Conservation (phyloP, 2,329 filamentous ascomycete genomes). For the Pestalotiopsis fici region DNA sequence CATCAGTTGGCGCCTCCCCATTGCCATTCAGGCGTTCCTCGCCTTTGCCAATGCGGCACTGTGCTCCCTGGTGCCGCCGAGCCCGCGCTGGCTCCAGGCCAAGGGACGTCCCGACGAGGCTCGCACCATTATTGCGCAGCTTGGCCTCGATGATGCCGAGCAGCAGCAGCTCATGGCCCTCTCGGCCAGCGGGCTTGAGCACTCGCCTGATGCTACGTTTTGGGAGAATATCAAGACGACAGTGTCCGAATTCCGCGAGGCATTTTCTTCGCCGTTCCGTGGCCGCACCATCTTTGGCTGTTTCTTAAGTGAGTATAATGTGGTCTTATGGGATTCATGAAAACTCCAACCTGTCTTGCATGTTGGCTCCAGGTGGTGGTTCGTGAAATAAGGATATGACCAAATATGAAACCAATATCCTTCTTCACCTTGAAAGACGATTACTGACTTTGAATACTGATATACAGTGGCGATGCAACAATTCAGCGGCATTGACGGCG, state of each 20-base stretch:
- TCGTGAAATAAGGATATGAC: no score
- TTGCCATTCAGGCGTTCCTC: constrained; percentile 39
- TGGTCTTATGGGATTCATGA: no score
- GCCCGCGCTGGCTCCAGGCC: constrained; percentile 57
- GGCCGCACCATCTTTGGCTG: constrained; percentile 51
- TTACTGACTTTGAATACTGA: constrained; percentile 33
- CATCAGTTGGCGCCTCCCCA: constrained; percentile 57
- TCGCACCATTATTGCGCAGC: constrained; percentile 33
- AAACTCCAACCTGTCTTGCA: background rate
- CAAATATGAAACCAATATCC: no score
- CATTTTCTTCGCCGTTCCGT: constrained; percentile 38
- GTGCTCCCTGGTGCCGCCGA: constrained; percentile 39
- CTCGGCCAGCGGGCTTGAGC: constrained; percentile 19
- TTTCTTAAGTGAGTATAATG: constrained; percentile 32
- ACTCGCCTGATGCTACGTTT: constrained; percentile 27
- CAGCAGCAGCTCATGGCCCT: constrained; percentile 38
- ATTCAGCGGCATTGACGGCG: constrained; percentile 61
- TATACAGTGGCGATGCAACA: constrained; percentile 55
- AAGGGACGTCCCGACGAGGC: constrained; percentile 45
- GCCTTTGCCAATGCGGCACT: constrained; percentile 30
- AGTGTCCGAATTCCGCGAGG: constrained; percentile 30
- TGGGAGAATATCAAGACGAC: constrained; percentile 27
- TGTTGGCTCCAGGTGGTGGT: background rate
- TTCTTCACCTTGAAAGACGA: background rate
- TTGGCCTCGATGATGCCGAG: constrained; percentile 44